Base-by-base conservation (phyloP, 73 alveolate genomes). In the Blepharisma japonicum region DNA sequence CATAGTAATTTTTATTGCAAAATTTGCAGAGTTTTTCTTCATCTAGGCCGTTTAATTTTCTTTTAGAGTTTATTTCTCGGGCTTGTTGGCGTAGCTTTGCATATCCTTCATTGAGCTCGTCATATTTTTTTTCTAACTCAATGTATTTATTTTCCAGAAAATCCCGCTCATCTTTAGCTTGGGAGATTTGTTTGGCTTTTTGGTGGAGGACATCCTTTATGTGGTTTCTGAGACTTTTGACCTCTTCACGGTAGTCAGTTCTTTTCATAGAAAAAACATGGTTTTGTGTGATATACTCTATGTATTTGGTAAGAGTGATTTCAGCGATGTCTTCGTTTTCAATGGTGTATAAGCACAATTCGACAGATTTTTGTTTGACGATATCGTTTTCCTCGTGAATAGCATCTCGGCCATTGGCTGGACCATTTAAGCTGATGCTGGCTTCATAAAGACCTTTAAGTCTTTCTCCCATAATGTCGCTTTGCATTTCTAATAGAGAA, bases 391-490 rank as follows among this genome's bases (percentile, higher is more conserved):
- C 23, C 0, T 39, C 11, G 3, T 14, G 23, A 25, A 25, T 8
- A 0, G 11, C 23, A 2, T 61, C 47, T n/a, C 11, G 74, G 5
- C n/a, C 2, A 39, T 20, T 11, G 18, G 5, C 18, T 25, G 23
- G 50, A 5, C 42, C 42, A 3, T 32, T 32, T 32, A 32, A 32
- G 42, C 42, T 32, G 42, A 32, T 45, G 32, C 77, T 77, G 6
- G 92, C 71, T 39, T 78, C 82, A 47, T 80, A 71, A n/a, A 84
- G 85, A 38, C 86, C 71, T 53, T 68, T 74, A 6, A 88, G 68
- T 51, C 77, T 11, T 39, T 88, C 90, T 25, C 92, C 92, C 83
- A 84, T 85, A n/a, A 88, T 88, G 49, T 88, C 95, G 45, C 71
- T 68, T 68, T 88, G 91, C 92, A 84, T 85, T 23, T 54, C 46